Evolutionary conservation across 2,329 filamentous ascomycete genomes (phyloP).

Genomic region (Elsinoe batatas): DNA sequence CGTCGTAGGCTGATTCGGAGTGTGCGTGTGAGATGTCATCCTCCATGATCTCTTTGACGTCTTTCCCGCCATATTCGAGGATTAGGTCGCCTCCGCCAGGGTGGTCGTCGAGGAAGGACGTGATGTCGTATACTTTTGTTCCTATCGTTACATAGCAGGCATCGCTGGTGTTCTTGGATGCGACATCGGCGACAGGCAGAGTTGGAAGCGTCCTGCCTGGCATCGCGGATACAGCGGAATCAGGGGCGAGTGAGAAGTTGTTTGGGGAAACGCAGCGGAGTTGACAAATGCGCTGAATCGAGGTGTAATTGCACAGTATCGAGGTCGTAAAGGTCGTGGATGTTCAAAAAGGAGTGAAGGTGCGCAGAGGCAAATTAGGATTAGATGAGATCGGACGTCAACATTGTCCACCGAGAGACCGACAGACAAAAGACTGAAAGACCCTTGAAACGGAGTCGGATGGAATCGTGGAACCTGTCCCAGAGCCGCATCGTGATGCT

Average conservation of each 20-base stretch:
- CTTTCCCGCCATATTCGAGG: constrained; percentile 80
- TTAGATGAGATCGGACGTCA: constrained; percentile 3
- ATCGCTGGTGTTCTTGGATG: constrained; percentile 64
- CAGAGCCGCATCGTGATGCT: not conserved
- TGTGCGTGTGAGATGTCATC: constrained; percentile 77
- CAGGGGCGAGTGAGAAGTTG: not conserved
- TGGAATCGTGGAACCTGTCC: not conserved
- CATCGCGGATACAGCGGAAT: constrained; percentile 41
- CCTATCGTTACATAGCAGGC: constrained; percentile 92
- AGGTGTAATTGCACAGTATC: not conserved
- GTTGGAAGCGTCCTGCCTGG: constrained; percentile 73
- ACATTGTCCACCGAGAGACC: not conserved
- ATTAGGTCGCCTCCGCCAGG: constrained; percentile 84
- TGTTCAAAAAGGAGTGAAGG: not conserved
- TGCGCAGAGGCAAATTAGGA: constrained; percentile 3
- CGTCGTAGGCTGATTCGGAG: constrained; percentile 89
- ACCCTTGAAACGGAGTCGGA: constrained; percentile 2
- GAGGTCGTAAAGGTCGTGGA: not conserved
- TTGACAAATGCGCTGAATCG: not conserved
- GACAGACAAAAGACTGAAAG: not conserved
- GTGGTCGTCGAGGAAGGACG: constrained; percentile 80
- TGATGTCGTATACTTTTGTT: constrained; percentile 87
- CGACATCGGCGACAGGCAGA: constrained; percentile 70
- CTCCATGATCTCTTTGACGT: constrained; percentile 71
- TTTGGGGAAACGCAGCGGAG: not conserved